phyloP scores from a whole-genome alignment of 148 eudicot genomes.

The Vaccinium macrocarpon region DNA sequence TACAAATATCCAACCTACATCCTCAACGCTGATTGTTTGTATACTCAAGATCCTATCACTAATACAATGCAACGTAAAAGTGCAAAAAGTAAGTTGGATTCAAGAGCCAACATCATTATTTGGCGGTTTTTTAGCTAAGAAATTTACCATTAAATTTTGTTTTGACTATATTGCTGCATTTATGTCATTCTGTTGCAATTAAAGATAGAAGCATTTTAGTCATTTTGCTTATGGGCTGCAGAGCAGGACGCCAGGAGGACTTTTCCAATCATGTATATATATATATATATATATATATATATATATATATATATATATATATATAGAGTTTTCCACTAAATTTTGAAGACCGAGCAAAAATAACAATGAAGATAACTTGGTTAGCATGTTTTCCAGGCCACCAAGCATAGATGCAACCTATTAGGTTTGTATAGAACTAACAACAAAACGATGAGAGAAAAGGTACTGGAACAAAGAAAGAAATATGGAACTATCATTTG shows the following conservation, averaged over 20 bases:
- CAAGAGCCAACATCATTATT: background rate
- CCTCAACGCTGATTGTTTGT: background rate
- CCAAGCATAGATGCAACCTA: background rate
- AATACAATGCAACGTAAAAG: background rate
- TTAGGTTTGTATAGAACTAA: background rate
- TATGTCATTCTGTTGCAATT: background rate
- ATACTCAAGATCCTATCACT: background rate
- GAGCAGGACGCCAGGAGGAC: background rate
- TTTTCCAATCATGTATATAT: background rate
- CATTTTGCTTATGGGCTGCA: background rate
- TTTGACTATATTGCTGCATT: background rate
- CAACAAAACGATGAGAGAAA: background rate
- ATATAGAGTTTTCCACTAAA: background rate
- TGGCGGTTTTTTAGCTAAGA: background rate
- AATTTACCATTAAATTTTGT: background rate
- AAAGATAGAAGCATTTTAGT: background rate
- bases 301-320: too few species aligned
- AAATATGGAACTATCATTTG: background rate
- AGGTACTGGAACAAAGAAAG: background rate
- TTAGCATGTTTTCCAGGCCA: background rate
- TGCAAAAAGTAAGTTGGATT: background rate
- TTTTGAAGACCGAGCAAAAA: background rate
- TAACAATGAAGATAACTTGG: background rate
- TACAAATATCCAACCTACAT: background rate
- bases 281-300: too few species aligned